Percentiles rank a stretch among this genome's conserved stretches.
Conservation (phyloP, 78 protist genomes). For the Isochrysis galbana region DNA sequence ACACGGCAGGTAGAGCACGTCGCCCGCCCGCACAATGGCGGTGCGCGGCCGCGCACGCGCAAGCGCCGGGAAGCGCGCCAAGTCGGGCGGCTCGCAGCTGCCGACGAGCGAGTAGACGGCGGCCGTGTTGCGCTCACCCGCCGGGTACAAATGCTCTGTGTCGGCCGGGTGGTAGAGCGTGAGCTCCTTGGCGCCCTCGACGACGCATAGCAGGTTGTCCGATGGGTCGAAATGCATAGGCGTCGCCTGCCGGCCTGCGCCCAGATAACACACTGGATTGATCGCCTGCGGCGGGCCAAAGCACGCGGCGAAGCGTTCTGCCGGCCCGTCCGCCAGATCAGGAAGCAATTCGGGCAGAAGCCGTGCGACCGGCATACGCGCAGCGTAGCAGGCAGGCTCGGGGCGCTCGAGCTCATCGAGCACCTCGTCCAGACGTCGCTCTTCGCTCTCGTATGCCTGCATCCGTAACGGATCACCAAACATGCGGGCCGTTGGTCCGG, state of each 20-base stretch:
- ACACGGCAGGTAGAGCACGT: background rate
- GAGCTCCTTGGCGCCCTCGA: background rate
- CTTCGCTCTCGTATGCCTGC: background rate
- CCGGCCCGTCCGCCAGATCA: background rate
- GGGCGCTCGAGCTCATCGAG: background rate
- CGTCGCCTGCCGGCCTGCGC: background rate
- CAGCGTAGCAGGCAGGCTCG: background rate
- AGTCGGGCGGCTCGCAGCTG: background rate
- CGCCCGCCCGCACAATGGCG: background rate
- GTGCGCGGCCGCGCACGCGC: background rate
- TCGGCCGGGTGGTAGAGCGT: conserved; percentile 6
- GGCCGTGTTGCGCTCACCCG: background rate
- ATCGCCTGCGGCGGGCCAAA: background rate
- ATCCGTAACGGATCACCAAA: background rate
- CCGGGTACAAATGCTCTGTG: background rate
- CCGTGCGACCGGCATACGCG: background rate
- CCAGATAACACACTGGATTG: background rate
- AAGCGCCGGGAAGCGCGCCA: background rate
- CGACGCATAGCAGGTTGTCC: background rate
- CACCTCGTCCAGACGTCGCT: background rate
- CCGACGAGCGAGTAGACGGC: background rate
- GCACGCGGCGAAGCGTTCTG: background rate
- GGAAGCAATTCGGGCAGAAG: background rate
- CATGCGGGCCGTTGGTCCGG: background rate
- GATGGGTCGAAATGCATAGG: background rate